Evolutionary conservation across 176 grass and related monocot genomes (phyloP).

Genomic region (Oryza coarctata): DNA sequence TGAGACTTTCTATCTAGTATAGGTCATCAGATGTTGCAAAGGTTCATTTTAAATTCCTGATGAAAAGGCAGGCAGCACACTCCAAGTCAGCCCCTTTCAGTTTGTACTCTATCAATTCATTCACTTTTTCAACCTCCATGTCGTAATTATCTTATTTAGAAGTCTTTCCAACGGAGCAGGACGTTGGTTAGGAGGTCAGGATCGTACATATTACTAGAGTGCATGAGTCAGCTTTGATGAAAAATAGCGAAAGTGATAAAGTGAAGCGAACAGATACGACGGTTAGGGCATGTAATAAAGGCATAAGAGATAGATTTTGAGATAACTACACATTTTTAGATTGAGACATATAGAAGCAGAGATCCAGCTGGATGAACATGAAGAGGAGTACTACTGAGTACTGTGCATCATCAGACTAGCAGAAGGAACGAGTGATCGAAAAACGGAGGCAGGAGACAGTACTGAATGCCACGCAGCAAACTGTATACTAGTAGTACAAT

Average conservation of each 20-base stretch:
- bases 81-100: background rate
- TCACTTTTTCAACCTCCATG: constrained; percentile 15
- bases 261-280: background rate
- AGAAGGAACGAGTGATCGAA: background rate
- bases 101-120: background rate
- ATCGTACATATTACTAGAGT: background rate
- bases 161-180: background rate
- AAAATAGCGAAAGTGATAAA: background rate
- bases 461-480: background rate
- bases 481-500: constrained; percentile 18
- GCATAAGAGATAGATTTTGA: background rate
- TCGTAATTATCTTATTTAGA: background rate
- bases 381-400: background rate
- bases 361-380: background rate
- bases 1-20: background rate
- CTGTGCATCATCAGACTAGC: background rate
- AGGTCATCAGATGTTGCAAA: background rate
- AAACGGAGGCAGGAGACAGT: background rate
- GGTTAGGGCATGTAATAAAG: background rate
- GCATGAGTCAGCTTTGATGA: background rate
- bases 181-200: constrained; percentile 3
- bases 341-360: background rate
- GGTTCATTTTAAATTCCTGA: background rate
- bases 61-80: background rate
- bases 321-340: background rate